These are phyloP conservation scores for Scopulariopsis brevicaulis DNA, from an alignment of 2,329 filamentous ascomycete genomes.

Conservation along the genomic window DNA sequence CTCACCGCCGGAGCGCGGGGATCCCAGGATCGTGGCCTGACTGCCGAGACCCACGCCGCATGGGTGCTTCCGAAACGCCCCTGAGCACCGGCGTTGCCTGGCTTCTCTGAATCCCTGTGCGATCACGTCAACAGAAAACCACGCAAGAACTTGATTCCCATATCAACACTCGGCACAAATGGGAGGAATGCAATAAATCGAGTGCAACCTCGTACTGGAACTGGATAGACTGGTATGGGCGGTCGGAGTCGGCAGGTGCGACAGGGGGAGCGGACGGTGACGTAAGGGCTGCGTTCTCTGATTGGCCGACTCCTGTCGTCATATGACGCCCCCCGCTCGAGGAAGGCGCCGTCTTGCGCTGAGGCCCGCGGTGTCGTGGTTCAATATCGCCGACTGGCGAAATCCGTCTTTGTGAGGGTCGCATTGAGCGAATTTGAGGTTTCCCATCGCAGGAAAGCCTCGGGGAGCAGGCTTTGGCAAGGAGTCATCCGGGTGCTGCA, in stretches of 20 bases:
- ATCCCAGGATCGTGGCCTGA: not conserved
- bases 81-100: no score
- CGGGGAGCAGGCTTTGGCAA: no score
- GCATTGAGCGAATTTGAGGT: no score
- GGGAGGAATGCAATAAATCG: not conserved
- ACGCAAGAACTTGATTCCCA: not conserved
- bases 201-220: not conserved
- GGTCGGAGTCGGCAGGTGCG: not conserved
- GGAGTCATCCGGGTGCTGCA: not conserved
- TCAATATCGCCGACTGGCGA: no score
- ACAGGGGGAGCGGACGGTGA: not conserved
- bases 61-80: not conserved
- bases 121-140: no score
- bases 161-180: not conserved
- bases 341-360: not conserved
- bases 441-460: no score
- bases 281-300: not conserved
- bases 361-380: not conserved
- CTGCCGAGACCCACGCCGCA: not conserved
- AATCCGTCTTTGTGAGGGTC: no score
- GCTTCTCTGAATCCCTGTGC: no score
- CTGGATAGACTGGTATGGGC: not conserved
- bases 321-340: not conserved
- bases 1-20: not conserved
- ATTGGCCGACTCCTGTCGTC: not conserved